phyloP scores from a whole-genome alignment of 805 yeast genomes.

The Teunomyces lycoperdinae region DNA sequence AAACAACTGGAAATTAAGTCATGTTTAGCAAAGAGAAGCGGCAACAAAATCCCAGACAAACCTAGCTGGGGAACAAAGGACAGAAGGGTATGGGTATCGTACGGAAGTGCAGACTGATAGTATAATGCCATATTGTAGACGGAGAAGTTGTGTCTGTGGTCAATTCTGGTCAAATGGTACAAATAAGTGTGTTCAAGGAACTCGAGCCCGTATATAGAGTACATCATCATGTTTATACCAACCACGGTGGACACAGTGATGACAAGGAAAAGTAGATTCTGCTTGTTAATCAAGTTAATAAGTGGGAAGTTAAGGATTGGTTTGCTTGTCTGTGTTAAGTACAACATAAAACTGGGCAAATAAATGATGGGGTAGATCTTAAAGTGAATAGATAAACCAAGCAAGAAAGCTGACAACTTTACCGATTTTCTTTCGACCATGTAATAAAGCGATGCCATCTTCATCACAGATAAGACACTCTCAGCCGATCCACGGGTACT shows the following conservation, averaged over 20 bases:
- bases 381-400: conserved; percentile 84
- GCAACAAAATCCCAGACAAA: conserved; percentile 57
- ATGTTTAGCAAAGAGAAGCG: conserved; percentile 38
- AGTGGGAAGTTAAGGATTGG: conserved; percentile 27
- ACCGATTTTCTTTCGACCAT: conserved; percentile 32
- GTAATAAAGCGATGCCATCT: conserved; percentile 55
- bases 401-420: conserved; percentile 38
- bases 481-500: conserved; percentile 94
- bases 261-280: conserved; percentile 25
- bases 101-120: conserved; percentile 45
- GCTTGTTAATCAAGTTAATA: conserved; percentile 37
- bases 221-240: conserved; percentile 58
- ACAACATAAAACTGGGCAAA: conserved; percentile 64
- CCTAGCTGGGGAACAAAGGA: conserved; percentile 85
- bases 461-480: conserved; percentile 76
- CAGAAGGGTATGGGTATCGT: conserved; percentile 4
- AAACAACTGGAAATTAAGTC: conserved; percentile 35
- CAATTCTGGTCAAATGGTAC: conserved; percentile 79
- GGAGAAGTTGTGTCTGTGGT: conserved; percentile 94
- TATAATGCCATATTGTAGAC: conserved; percentile 76
- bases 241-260: conserved; percentile 44
- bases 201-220: conserved; percentile 64
- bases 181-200: conserved; percentile 75
- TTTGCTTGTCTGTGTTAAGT: conserved; percentile 24
- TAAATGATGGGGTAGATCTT: conserved; percentile 91